Base-by-base conservation (phyloP, 805 yeast species). In the Ogataea methylovora region DNA sequence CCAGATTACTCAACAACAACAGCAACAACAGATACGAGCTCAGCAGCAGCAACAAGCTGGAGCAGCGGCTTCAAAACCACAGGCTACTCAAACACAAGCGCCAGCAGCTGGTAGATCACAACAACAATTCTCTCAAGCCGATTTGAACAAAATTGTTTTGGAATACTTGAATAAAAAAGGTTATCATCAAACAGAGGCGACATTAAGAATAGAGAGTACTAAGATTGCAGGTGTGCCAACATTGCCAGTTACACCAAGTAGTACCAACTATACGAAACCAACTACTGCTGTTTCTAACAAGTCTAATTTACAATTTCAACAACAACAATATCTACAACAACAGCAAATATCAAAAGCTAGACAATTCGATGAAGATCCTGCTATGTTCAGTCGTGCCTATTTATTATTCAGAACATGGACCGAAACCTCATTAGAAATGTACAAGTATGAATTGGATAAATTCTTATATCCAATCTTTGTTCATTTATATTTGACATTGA, bases 141-240 rank as follows among this genome's bases (percentile, higher is more conserved):
- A 92, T 55, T 68, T 92, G 53, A 90, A 88, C 56, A 67, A 92
- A 42, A 85, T 92, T 51, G 97, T 92, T 23, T 67, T 92, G 49
- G 98, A 92, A 48, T 92, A 90, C 49, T 69, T 92, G 45, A 83
- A 79, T 55, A 90, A 92, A 51, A 87, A 88, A 56, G 99, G 99
- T 3, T 92, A 86, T 52, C 88, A 84, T 46, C 77, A 81, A 45
- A 90, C 98, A 0, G 99, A 92, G 56, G 87, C 95, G 3, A 84
- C 88, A 80, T 69, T 92, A 32, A 73, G 98, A 41, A 76, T 87
- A 41, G 99, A 92, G 55, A 73, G 81, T 43, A 69, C 85, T 1
- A 77, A 81, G 39, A 69, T 71, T 6, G 71, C 76, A 1, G 61
- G 61, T 6, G 64, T 72, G 1, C 70, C 73, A 6, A 62, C 78